A percentile compares a stretch with the other conserved stretches of the same genome.
These are phyloP conservation scores for Carex littledalei DNA, from an alignment of 176 grass and related monocot species.

Conservation along the genomic window DNA sequence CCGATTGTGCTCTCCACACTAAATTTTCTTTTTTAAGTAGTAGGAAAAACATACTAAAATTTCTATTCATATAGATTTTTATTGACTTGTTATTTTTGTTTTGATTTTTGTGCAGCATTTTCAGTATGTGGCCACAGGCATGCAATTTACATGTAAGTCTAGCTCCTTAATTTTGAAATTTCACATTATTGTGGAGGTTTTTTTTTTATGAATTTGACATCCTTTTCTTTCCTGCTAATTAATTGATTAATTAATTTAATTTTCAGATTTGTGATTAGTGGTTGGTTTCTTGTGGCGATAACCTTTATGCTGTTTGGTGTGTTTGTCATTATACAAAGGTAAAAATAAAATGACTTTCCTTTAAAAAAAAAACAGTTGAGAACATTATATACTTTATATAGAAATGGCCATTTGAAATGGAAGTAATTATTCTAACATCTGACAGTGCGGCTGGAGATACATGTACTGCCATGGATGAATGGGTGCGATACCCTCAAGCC, in stretches of 20 bases:
- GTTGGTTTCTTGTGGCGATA: conserved; percentile 55
- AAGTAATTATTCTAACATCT: not conserved
- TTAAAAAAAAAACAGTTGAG: not conserved
- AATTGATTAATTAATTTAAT: conserved; percentile 9
- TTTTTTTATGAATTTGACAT: conserved; percentile 23
- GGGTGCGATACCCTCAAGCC: conserved; percentile 72
- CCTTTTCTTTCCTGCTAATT: conserved; percentile 26
- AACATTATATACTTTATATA: not conserved
- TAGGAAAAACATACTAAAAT: not conserved
- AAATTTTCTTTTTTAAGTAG: not conserved
- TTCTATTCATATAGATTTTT: not conserved
- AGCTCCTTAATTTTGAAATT: not conserved
- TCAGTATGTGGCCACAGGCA: conserved; percentile 46
- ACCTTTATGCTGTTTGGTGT: conserved; percentile 76
- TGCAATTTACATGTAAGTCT: conserved; percentile 66
- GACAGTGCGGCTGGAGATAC: conserved; percentile 68
- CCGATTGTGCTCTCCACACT: not conserved
- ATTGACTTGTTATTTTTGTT: not conserved
- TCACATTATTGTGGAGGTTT: not conserved
- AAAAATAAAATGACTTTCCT: conserved; percentile 10
- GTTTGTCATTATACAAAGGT: conserved; percentile 73
- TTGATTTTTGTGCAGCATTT: conserved; percentile 44
- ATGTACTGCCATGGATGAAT: conserved; percentile 80
- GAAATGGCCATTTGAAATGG: conserved; percentile 9
- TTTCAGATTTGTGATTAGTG: conserved; percentile 67